phyloP scores from a whole-genome alignment of 352 stramenopile species.

The Globisporangium orthogonon region DNA sequence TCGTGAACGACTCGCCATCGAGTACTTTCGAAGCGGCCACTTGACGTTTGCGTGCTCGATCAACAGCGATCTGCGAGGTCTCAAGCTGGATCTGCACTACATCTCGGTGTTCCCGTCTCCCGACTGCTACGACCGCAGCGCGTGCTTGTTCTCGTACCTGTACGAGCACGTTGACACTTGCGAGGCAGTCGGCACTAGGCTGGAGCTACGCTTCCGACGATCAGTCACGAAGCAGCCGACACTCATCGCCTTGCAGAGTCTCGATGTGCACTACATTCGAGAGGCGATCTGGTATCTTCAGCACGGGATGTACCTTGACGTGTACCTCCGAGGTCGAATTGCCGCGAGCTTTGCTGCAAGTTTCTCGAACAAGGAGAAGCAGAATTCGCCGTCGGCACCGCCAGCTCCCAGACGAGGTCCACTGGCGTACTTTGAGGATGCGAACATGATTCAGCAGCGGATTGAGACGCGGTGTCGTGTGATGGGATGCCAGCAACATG shows the following conservation, averaged over 20 bases:
- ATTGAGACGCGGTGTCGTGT: conserved; percentile 41
- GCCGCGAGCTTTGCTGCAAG: conserved; percentile 2
- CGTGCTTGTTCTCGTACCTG: conserved; percentile 60
- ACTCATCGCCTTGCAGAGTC: conserved; percentile 48
- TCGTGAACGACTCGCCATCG: conserved; percentile 41
- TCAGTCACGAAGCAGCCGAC: conserved; percentile 47
- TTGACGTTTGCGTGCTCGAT: conserved; percentile 61
- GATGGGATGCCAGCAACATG: conserved; percentile 32
- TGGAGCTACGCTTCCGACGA: conserved; percentile 53
- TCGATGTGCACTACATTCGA: conserved; percentile 52
- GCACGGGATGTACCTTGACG: conserved; percentile 35
- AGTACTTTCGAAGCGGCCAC: conserved; percentile 42
- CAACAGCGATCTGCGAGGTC: conserved; percentile 37
- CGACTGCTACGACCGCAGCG: conserved; percentile 50
- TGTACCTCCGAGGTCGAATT: conserved; percentile 22
- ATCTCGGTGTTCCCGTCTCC: conserved; percentile 53
- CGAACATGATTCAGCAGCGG: conserved; percentile 27
- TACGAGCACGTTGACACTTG: conserved; percentile 56
- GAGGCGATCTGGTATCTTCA: conserved; percentile 64
- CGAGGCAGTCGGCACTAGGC: conserved; percentile 25
- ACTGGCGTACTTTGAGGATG: conserved; percentile 33
- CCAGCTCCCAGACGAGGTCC: conserved; percentile 14
- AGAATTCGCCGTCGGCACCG: neutral
- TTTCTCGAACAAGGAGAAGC: neutral
- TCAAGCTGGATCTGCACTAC: conserved; percentile 43